Evolutionary conservation across 108 stramenopile genomes (phyloP).

Genomic region (Skeletonema marinoi): DNA sequence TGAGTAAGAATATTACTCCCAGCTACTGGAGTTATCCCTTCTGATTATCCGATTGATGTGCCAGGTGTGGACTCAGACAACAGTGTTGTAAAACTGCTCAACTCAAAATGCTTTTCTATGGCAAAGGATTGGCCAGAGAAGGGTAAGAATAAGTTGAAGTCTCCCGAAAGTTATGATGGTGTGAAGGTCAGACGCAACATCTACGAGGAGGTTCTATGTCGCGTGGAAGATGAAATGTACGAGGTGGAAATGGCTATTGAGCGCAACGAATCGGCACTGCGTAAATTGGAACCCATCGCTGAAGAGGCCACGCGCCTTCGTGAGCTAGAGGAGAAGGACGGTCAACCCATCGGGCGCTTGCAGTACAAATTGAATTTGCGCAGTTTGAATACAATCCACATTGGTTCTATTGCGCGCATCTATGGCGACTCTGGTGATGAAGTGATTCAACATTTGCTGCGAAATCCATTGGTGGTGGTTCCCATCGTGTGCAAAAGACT

Average conservation of each 20-base stretch:
- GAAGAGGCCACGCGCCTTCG: constrained; percentile 85
- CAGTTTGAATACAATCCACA: constrained; percentile 70
- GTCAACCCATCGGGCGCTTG: constrained; percentile 85
- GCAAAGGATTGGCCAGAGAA: constrained; percentile 22
- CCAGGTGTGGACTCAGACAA: constrained; percentile 44
- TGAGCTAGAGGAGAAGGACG: constrained; percentile 81
- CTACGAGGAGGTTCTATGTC: constrained; percentile 81
- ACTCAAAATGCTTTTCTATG: constrained; percentile 56
- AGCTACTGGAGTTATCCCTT: constrained; percentile 69
- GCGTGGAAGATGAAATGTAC: constrained; percentile 88
- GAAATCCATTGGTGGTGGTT: constrained; percentile 92
- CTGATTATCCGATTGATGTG: constrained; percentile 59
- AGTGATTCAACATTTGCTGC: constrained; percentile 91
- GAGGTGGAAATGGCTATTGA: constrained; percentile 99
- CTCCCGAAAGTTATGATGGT: constrained; percentile 73
- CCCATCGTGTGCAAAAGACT: constrained; percentile 95
- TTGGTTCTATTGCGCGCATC: constrained; percentile 82
- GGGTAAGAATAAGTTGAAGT: constrained; percentile 20
- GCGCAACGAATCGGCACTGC: constrained; percentile 85
- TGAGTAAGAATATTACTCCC: constrained; percentile 59
- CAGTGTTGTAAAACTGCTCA: constrained; percentile 31
- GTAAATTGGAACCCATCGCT: constrained; percentile 89
- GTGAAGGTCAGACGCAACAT: constrained; percentile 63
- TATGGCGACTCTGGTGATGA: constrained; percentile 89
- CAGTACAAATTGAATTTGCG: constrained; percentile 76